Conservation (phyloP, 306 rosid genomes). For the Pterocarpus santalinus region DNA sequence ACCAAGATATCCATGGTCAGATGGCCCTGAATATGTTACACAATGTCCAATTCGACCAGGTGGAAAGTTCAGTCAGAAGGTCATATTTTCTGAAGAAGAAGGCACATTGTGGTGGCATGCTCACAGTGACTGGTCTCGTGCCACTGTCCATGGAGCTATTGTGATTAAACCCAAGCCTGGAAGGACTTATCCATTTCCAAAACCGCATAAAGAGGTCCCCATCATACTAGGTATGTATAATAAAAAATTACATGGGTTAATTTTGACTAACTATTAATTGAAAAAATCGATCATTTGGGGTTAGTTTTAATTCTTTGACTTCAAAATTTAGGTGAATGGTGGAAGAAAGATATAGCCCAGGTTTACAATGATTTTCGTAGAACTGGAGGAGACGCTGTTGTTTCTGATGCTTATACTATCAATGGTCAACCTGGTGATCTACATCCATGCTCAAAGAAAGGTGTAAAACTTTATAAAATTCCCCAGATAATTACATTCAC, state of each 20-base stretch:
- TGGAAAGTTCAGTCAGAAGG: slow-evolving; percentile 49
- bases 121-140: slow-evolving; percentile 62
- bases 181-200: slow-evolving; percentile 63
- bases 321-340: slow-evolving; percentile 51
- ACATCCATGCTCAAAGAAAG: slow-evolving; percentile 62
- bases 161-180: slow-evolving; percentile 55
- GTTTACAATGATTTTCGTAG: slow-evolving; percentile 22
- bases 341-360: slow-evolving; percentile 39
- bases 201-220: slow-evolving; percentile 58
- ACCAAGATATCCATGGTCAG: too few relatives aligned
- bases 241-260: background rate
- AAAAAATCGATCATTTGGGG: background rate
- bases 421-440: slow-evolving; percentile 80
- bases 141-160: slow-evolving; percentile 73
- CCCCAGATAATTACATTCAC: background rate
- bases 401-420: slow-evolving; percentile 68
- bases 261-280: background rate
- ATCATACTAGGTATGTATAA: slow-evolving; percentile 51
- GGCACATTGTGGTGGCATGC: slow-evolving; percentile 83
- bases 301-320: background rate
- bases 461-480: slow-evolving; percentile 7
- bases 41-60: slow-evolving; percentile 67
- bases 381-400: slow-evolving; percentile 37
- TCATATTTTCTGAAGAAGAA: slow-evolving; percentile 60
- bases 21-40: too few relatives aligned